Base-by-base conservation (phyloP, 257 asterid species). In the Jacaranda copaia region DNA sequence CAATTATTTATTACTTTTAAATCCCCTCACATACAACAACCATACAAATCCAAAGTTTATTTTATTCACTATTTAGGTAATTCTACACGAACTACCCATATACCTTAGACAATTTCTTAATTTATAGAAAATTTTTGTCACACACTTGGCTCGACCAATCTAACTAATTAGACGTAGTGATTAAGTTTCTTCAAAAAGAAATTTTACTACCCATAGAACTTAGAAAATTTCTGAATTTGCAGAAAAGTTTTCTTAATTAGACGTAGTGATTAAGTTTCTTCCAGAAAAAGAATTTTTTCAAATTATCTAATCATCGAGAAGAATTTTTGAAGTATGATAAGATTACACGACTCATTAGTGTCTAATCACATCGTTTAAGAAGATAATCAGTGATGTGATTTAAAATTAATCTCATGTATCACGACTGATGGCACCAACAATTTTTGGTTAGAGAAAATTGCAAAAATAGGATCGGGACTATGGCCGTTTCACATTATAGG, bases 291-390 rank as follows among this genome's bases (percentile, higher is more conserved):
- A 52, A 52, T 52, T 15, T 56, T 5, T 7, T 56, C 18, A 56
- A 56, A 18, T 16, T 19, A 19, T 25, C 32, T 25, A 25, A 25
- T 25, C 32, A 10, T 7, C 51, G 8, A 45, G 51, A 45, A 45
- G 8, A 5, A 6, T 51, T 51, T 14, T 14, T 55, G 32, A 55
- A 55, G 60, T 18, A n/a, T 55, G 25, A 55, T 15, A 55, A 55
- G 6, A 5, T 55, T 16, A 6, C 62, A 19, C 62, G 62, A 9
- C 62, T 19, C 45, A 61, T 18, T 35, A n/a, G 45, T 11, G 68
- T 35, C 68, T 61, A 66, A 66, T 42, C 72, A 42, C 16, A 66
- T 65, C 8, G 38, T 39, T 42, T 65, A 65, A 65, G 16, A 53
- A 49, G 49, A 35, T 36, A 6, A 39, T 72, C 13, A 14, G n/a